Conservation (phyloP, 345 rosid genomes). For the Salix caprea region DNA sequence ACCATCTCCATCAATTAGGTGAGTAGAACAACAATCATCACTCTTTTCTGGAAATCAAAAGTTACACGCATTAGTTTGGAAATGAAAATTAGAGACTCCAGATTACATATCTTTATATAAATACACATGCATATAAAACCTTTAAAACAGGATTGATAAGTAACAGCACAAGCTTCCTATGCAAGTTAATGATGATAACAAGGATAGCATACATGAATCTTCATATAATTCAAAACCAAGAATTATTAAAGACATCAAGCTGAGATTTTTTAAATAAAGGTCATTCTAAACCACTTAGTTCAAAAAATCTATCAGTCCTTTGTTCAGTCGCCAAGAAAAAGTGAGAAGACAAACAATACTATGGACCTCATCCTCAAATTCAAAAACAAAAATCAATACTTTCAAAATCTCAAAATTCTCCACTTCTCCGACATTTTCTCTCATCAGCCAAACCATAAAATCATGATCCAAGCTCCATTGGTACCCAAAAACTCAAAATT, state of each 20-base stretch:
- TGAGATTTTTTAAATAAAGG: background rate
- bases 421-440: constrained; percentile 12
- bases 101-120: background rate
- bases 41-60: constrained; percentile 30
- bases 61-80: background rate
- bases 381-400: background rate
- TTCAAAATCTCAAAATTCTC: background rate
- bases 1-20: constrained; percentile 95
- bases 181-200: background rate
- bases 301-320: background rate
- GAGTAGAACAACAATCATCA: constrained; percentile 66
- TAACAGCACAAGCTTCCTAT: background rate
- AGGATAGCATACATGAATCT: background rate
- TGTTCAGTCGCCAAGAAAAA: background rate
- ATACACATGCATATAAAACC: background rate
- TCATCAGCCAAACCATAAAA: constrained; percentile 5
- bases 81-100: background rate
- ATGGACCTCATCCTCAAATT: background rate
- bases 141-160: constrained; percentile 2
- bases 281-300: background rate
- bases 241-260: background rate
- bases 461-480: constrained; percentile 4
- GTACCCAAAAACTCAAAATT: background rate
- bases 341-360: background rate
- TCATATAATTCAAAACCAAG: background rate